Base-by-base conservation (phyloP, 2,329 filamentous ascomycete genomes). In the Apiospora hydei region DNA sequence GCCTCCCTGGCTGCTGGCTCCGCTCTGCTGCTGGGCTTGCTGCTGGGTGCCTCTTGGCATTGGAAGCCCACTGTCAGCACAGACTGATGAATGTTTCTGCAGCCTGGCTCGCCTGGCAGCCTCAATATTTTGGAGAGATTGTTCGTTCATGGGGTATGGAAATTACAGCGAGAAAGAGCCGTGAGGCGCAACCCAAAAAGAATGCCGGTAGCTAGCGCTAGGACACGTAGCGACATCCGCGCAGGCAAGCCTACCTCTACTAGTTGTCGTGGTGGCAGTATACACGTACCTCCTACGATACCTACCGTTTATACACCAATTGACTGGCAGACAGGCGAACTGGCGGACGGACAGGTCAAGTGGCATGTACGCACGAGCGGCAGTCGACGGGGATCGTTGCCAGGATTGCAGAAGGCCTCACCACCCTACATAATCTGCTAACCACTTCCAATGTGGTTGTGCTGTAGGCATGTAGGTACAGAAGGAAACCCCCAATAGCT, bases 161-260 rank as follows among this genome's bases (percentile, higher is more conserved):
- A 76, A 80, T 80, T 79, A 78, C 74, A 78, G 74, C 76, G 79
- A 81, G 71, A 73, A 80, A 80, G 77, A 79, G 78, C 80, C 80
- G 77, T 77, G 77, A 77, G 75, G 75, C 73, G 73, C 71, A 57
- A 51, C 70, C 72, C 24, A 26, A 69, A 53, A 73, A 72, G 30
- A 46, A 72, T 64, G 57, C 57, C 57, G 57, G 57, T 41, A 64
- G 34, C 57, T 61, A 38, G 53, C 53, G 53, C 53, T 61, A 49
- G 57, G 18, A 11, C 21, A 11, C 21, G 34, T 64, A 64, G 34
- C 57, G 57, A 64, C 57, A n/a, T 61, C 53, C 53, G 53, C 53
- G 53, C 53, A 34, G 38, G 53, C 53, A 61, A 8, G 7, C 34
- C 34, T 38, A 14, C 49, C 49, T 51, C 46, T 8, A 24, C 49